phyloP scores from a whole-genome alignment of 1,284 basidiomycete genomes.

The Stygiomarasmius scandens region DNA sequence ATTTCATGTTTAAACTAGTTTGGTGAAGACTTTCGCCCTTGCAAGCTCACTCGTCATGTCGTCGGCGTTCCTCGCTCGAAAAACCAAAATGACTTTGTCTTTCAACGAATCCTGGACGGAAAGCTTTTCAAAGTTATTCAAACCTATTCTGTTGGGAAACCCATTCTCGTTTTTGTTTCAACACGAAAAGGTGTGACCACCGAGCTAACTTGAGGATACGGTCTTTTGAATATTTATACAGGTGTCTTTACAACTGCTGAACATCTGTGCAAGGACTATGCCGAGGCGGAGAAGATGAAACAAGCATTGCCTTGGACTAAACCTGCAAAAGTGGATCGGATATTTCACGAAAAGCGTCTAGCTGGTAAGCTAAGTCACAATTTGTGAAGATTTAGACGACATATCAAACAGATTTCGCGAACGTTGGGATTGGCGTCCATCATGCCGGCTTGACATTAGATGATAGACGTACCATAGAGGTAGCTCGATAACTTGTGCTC shows the following conservation, averaged over 20 bases:
- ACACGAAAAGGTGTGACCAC: conserved; percentile 83
- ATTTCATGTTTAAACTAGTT: conserved; percentile 56
- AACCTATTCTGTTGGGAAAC: conserved; percentile 73
- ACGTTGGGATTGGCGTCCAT: conserved; percentile 79
- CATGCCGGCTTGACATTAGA: conserved; percentile 81
- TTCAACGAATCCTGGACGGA: conserved; percentile 73
- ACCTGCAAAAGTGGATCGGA: conserved; percentile 47
- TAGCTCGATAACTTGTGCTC: too few species aligned
- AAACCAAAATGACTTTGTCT: conserved; percentile 80
- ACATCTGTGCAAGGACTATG: conserved; percentile 72
- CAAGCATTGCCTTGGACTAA: conserved; percentile 66
- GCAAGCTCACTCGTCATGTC: conserved; percentile 75
- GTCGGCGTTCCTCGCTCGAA: conserved; percentile 62
- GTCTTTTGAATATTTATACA: conserved; percentile 25
- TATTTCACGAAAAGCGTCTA: conserved; percentile 66
- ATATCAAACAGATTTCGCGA: conserved; percentile 52
- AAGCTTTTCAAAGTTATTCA: conserved; percentile 75
- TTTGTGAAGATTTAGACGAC: too few species aligned
- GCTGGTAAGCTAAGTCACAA: conserved; percentile 43
- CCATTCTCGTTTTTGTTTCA: conserved; percentile 83
- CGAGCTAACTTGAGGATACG: too few species aligned
- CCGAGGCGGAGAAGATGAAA: conserved; percentile 53
- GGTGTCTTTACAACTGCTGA: conserved; percentile 76
- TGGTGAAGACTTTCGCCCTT: conserved; percentile 88
- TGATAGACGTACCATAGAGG: conserved; percentile 73